Conservation (phyloP, 352 stramenopile species). For the Phytopythium chamaehyphon region DNA sequence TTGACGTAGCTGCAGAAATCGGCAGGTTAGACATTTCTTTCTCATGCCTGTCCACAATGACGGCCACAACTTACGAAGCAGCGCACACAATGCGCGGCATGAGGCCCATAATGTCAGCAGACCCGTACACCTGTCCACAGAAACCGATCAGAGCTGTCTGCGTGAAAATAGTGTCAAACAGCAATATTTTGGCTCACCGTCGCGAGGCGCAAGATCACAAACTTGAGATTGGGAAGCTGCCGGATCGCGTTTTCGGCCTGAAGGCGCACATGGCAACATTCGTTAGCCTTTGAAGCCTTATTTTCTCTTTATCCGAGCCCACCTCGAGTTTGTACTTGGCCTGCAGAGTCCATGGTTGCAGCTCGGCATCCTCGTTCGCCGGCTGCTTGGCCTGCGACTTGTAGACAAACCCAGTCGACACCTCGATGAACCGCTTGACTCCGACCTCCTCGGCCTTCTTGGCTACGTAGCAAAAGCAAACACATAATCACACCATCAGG, state of each 20-base stretch:
- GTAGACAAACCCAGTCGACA: conserved; percentile 88
- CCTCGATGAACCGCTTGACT: conserved; percentile 80
- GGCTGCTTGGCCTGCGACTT: conserved; percentile 77
- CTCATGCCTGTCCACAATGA: neutral
- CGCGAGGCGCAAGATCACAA: conserved; percentile 69
- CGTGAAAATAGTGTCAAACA: neutral
- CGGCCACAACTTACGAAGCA: conserved; percentile 47
- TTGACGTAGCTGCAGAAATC: conserved; percentile 64
- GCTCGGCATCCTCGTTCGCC: conserved; percentile 49
- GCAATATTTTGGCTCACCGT: conserved; percentile 31
- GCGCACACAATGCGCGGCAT: conserved; percentile 86
- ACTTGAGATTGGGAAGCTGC: conserved; percentile 43
- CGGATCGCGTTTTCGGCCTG: conserved; percentile 72
- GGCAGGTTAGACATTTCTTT: neutral
- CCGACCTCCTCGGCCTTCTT: conserved; percentile 60
- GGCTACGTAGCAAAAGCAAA: conserved; percentile 14
- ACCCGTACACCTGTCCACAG: conserved; percentile 63
- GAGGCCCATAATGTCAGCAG: conserved; percentile 70
- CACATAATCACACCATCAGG: neutral
- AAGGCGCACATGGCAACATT: neutral
- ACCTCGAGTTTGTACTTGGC: conserved; percentile 85
- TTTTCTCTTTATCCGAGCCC: neutral
- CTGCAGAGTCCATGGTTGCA: conserved; percentile 81
- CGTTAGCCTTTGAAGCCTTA: neutral
- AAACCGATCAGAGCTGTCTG: neutral